Evolutionary conservation across 331 rosid genomes (phyloP).

Genomic region (Saraca asoca): DNA sequence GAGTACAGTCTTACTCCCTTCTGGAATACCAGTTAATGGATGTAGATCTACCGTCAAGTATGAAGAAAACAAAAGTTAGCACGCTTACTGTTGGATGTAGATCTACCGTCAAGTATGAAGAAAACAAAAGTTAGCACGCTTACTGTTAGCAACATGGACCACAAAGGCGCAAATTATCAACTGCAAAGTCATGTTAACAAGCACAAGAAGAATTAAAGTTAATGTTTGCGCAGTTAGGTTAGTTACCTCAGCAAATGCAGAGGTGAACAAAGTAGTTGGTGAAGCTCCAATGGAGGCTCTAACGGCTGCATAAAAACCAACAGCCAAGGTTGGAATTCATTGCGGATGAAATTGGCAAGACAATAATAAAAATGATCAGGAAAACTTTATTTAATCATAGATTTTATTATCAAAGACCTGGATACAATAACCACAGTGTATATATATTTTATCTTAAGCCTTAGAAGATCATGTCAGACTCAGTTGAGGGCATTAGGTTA

Average conservation of each 20-base stretch:
- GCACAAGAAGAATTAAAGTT: not conserved
- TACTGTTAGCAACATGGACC: slow-evolving; percentile 10
- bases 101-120: not conserved
- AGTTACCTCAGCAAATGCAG: slow-evolving; percentile 78
- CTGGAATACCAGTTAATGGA: too few species aligned
- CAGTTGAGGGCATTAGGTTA: slow-evolving; percentile 34
- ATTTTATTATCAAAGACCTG: slow-evolving; percentile 25
- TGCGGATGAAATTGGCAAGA: slow-evolving; percentile 26
- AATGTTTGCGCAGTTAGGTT: slow-evolving; percentile 46
- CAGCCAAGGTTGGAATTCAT: slow-evolving; percentile 48
- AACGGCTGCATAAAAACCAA: slow-evolving; percentile 63
- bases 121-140: slow-evolving; percentile 14
- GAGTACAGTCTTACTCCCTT: too few species aligned
- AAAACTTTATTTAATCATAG: slow-evolving; percentile 22
- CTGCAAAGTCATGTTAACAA: not conserved
- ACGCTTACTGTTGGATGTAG: not conserved
- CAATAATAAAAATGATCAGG: not conserved
- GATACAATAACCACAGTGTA: slow-evolving; percentile 35
- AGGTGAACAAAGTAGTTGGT: slow-evolving; percentile 50
- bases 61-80: slow-evolving; percentile 3
- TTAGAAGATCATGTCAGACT: slow-evolving; percentile 42
- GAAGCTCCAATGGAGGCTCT: slow-evolving; percentile 55
- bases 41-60: not conserved
- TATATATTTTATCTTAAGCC: slow-evolving; percentile 10
- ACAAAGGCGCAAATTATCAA: not conserved